These are phyloP conservation scores for Malus domestica DNA, from an alignment of 306 rosid genomes.

Conservation along the genomic window ASM211411v1 NC_041798.1:33220001-33220500, in stretches of 20 bases:
- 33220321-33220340: background rate
- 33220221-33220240: background rate
- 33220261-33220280: background rate
- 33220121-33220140: slow-evolving; percentile 34
- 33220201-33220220: background rate
- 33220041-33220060: slow-evolving; percentile 16
- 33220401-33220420: slow-evolving; percentile 24
- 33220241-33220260: background rate
- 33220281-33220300: background rate
- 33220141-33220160: slow-evolving; percentile 29
- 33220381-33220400: background rate
- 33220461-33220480: slow-evolving; percentile 48
- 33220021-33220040: slow-evolving; percentile 28
- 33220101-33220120: slow-evolving; percentile 18
- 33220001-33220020: slow-evolving; percentile 35
- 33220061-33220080: slow-evolving; percentile 1
- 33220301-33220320: background rate
- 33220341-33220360: background rate
- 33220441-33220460: slow-evolving; percentile 41
- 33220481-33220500: slow-evolving; percentile 45
- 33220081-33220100: slow-evolving; percentile 8
- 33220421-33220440: slow-evolving; percentile 61
- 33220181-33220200: background rate
- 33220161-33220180: slow-evolving; percentile 37
- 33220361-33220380: background rate